phyloP scores from a whole-genome alignment of 2,329 filamentous ascomycete species.

The Colletotrichum tabaci region DNA sequence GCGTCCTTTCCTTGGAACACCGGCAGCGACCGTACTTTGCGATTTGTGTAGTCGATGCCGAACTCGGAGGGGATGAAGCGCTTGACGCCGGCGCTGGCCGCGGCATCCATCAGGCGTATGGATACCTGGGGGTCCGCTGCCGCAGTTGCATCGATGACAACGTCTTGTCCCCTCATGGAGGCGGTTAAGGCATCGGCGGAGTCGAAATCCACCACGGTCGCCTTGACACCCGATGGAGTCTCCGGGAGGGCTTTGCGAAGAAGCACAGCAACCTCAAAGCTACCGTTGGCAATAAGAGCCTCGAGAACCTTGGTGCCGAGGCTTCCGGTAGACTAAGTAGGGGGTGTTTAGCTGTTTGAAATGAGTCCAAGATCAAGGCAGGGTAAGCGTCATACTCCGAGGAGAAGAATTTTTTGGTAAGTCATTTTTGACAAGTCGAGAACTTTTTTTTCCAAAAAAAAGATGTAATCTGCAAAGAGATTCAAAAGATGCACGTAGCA shows the following conservation, averaged over 20 bases:
- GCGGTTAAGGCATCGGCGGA: conserved; percentile 62
- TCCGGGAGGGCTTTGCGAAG: conserved; percentile 56
- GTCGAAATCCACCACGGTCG: conserved; percentile 61
- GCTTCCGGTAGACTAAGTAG: conserved; percentile 47
- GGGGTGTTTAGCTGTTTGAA: background rate
- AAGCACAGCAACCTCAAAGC: conserved; percentile 66
- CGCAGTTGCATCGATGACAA: conserved; percentile 60
- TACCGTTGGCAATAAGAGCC: conserved; percentile 47
- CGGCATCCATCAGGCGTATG: conserved; percentile 66
- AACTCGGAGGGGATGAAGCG: conserved; percentile 75
- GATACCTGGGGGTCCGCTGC: conserved; percentile 53
- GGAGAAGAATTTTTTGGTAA: background rate
- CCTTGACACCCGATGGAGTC: conserved; percentile 53
- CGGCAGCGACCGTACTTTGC: conserved; percentile 32
- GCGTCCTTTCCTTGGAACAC: conserved; percentile 38
- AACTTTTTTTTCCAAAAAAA: too few relatives aligned
- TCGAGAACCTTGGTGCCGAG: conserved; percentile 51
- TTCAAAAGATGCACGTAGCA: too few relatives aligned
- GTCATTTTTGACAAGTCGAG: background rate
- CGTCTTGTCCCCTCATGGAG: conserved; percentile 70
- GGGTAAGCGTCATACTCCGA: background rate
- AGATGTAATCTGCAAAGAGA: too few relatives aligned
- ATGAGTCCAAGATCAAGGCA: background rate
- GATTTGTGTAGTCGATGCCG: conserved; percentile 51
- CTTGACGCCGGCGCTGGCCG: conserved; percentile 71